Evolutionary conservation across 1,284 basidiomycete species (phyloP), one percentile per base, ranked within the genome.

Genomic region (Cryptococcus sp.): DNA sequence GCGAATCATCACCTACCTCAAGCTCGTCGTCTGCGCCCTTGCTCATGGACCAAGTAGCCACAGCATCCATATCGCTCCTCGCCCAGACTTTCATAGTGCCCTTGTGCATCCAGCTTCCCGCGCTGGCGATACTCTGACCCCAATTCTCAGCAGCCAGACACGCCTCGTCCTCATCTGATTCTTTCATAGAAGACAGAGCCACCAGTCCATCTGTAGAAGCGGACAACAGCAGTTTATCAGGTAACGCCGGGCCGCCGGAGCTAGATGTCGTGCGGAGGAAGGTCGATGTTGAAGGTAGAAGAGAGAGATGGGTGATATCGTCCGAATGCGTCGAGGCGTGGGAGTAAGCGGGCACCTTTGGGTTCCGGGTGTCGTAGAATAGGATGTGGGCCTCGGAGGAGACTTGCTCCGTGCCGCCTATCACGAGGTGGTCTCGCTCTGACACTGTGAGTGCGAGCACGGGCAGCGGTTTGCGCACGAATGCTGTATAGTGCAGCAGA

Each of bases 241-340:
- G 73, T n/a, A 72, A 55, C 1, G 64, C 61, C 20, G 49, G 45
- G 3, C 10, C 40, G 5, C 52, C 46, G 11, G 55, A 59, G 1
- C 54, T 43, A 4, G 66, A 20, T 25, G 51, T 35, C 3, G 53
- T 38, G 11, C 59, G 42, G 30, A 71, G 51, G 58, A 69, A 75
- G 8, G 70, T 51, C 0, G 69, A 64, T 0, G 77, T 75, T 2
- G 76, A 62, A 0, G 80, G 80, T 17, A 80, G 73, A 48, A 82
- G 75, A 6, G 76, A 71, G 19, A 82, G 76, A 41, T 78, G 68
- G 19, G 81, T 82, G 59, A 82, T 78, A 61, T 81, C 81, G 73
- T 82, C 81, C 19, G 79, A 80, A 60, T 82, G 82, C 13, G 81
- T 79, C 7, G 81, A 79, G 7, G 77, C 69, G 64, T 82, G 81